Evolutionary conservation across 2,329 filamentous ascomycete species (phyloP).

Genomic region (Calonectria leucothoes): DNA sequence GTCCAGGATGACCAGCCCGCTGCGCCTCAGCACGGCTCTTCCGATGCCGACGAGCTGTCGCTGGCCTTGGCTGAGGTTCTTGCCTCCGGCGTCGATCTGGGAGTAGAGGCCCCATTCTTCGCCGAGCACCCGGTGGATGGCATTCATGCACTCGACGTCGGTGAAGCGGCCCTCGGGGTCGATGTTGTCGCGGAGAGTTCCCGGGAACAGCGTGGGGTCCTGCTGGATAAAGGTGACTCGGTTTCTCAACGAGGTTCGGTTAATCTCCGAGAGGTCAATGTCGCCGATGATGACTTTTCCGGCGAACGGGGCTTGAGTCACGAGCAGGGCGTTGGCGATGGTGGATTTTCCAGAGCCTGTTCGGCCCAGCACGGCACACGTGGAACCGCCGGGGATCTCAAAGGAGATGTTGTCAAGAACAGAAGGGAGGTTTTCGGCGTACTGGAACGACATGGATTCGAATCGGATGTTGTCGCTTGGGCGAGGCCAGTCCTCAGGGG

Average conservation of each 20-base stretch:
- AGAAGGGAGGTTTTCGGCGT: slow-evolving; percentile 81
- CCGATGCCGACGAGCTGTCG: slow-evolving; percentile 72
- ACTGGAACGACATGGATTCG: slow-evolving; percentile 80
- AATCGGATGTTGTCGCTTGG: slow-evolving; percentile 80
- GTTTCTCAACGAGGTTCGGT: slow-evolving; percentile 66
- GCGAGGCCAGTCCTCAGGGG: slow-evolving; percentile 82
- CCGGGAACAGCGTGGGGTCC: slow-evolving; percentile 71
- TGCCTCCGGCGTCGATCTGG: slow-evolving; percentile 69
- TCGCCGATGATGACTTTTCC: slow-evolving; percentile 67
- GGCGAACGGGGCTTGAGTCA: slow-evolving; percentile 62
- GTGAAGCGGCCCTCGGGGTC: slow-evolving; percentile 73
- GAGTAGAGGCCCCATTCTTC: slow-evolving; percentile 59
- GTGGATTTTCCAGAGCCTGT: slow-evolving; percentile 93
- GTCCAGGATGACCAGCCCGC: slow-evolving; percentile 71
- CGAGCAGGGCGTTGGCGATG: slow-evolving; percentile 68
- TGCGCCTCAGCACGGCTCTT: slow-evolving; percentile 68
- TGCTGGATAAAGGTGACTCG: slow-evolving; percentile 73
- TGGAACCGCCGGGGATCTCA: slow-evolving; percentile 74
- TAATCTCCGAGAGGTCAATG: slow-evolving; percentile 63
- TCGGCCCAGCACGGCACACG: slow-evolving; percentile 78
- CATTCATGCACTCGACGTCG: slow-evolving; percentile 60
- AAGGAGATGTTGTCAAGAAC: slow-evolving; percentile 77
- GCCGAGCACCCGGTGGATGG: slow-evolving; percentile 71
- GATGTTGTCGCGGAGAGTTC: slow-evolving; percentile 71
- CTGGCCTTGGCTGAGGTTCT: slow-evolving; percentile 72